Evolutionary conservation across 2,329 filamentous ascomycete genomes (phyloP).

Genomic region (Helicocarpus griseus): DNA sequence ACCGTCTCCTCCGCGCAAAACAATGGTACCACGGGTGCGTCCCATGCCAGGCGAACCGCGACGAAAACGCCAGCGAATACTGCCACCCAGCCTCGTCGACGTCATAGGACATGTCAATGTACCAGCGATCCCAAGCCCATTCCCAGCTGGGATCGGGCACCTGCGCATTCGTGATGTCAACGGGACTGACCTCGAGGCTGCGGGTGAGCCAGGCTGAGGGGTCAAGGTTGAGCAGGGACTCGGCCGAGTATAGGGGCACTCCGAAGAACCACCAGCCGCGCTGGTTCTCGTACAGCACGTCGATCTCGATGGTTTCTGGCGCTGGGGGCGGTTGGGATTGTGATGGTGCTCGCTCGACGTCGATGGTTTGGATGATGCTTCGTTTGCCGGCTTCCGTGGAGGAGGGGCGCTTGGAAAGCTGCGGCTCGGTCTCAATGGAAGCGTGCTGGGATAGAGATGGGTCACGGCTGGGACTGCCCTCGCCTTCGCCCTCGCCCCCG

Average conservation of each 20-base stretch:
- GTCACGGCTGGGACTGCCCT: constrained; percentile 5
- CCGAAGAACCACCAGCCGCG: constrained; percentile 84
- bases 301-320: constrained; percentile 47
- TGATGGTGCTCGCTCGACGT: neutral
- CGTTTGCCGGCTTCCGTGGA: neutral
- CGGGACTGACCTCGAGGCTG: constrained; percentile 46
- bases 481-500: neutral
- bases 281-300: constrained; percentile 93
- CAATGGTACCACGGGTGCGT: constrained; percentile 87
- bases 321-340: constrained; percentile 2
- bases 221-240: constrained; percentile 76
- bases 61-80: constrained; percentile 80
- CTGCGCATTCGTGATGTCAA: constrained; percentile 75
- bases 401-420: neutral
- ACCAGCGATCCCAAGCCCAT: constrained; percentile 69
- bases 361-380: neutral
- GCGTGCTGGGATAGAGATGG: neutral
- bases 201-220: constrained; percentile 77
- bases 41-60: constrained; percentile 72
- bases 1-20: constrained; percentile 81
- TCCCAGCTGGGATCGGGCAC: constrained; percentile 92
- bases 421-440: neutral
- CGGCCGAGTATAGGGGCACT: constrained; percentile 76
- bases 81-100: constrained; percentile 91
- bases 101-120: constrained; percentile 67